Evolutionary conservation across 2,329 filamentous ascomycete genomes (phyloP).

Genomic region (Fusarium buxicola): DNA sequence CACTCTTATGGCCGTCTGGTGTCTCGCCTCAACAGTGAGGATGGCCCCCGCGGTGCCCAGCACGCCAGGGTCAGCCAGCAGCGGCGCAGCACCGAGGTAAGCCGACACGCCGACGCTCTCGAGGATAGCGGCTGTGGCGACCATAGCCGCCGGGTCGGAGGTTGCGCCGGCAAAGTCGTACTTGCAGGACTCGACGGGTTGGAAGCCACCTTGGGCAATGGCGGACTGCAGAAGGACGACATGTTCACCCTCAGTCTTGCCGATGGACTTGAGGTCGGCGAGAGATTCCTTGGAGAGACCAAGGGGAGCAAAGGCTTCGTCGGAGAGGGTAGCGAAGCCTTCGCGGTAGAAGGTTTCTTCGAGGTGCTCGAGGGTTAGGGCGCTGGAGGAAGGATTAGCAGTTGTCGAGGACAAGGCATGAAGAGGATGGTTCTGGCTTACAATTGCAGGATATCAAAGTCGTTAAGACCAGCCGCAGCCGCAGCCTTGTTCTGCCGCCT

Average conservation of each 20-base stretch:
- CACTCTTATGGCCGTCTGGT: slow-evolving; percentile 78
- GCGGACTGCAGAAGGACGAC: slow-evolving; percentile 56
- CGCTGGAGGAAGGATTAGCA: slow-evolving; percentile 49
- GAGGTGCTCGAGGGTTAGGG: slow-evolving; percentile 79
- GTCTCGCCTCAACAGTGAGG: slow-evolving; percentile 77
- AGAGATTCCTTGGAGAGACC: slow-evolving; percentile 48
- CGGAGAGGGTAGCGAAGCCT: slow-evolving; percentile 75
- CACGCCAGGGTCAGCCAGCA: slow-evolving; percentile 69
- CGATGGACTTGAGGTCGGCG: slow-evolving; percentile 69
- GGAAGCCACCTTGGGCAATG: slow-evolving; percentile 66
- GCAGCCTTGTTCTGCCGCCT: slow-evolving; percentile 64
- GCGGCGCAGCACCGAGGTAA: slow-evolving; percentile 76
- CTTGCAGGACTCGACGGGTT: slow-evolving; percentile 75
- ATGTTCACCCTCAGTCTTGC: slow-evolving; percentile 68
- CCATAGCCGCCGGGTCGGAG: slow-evolving; percentile 73
- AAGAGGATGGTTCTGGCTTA: slow-evolving; percentile 49
- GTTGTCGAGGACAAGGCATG: neutral
- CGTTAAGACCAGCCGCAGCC: slow-evolving; percentile 59
- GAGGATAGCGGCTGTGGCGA: slow-evolving; percentile 75
- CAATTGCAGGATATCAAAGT: slow-evolving; percentile 70
- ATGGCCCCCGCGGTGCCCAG: slow-evolving; percentile 77
- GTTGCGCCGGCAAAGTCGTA: slow-evolving; percentile 82
- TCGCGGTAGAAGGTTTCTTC: slow-evolving; percentile 79
- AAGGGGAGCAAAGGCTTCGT: slow-evolving; percentile 70
- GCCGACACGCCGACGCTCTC: slow-evolving; percentile 81